Percentiles rank a stretch among this genome's conserved stretches.
Conservation (phyloP, 1,284 basidiomycete genomes). For the Papiliotrema fonsecae region DNA sequence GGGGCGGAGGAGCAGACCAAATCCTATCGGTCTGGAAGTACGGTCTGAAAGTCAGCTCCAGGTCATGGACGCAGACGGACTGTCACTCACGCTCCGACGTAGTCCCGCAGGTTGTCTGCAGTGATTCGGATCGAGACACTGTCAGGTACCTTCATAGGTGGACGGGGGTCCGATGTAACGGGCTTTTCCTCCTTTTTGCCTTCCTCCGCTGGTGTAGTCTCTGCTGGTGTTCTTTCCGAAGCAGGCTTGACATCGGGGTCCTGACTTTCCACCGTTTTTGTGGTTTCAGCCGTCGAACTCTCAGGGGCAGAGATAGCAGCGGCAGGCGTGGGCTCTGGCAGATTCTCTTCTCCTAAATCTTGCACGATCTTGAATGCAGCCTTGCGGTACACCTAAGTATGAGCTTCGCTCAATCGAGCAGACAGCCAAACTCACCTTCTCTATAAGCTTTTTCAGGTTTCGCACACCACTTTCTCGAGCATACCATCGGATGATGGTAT, state of each 20-base stretch:
- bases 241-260: conserved; percentile 47
- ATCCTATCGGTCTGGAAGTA: conserved; percentile 93
- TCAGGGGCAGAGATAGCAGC: too few relatives aligned
- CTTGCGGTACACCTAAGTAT: conserved; percentile 98
- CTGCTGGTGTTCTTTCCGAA: conserved; percentile 43
- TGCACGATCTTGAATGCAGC: conserved; percentile 88
- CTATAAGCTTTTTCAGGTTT: conserved; percentile 91
- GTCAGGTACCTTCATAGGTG: conserved; percentile 77
- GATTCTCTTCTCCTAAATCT: conserved; percentile 80
- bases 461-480: conserved; percentile 94
- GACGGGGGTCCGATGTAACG: conserved; percentile 65
- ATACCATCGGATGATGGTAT: conserved; percentile 91
- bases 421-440: conserved; percentile 60
- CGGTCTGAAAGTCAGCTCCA: conserved; percentile 47
- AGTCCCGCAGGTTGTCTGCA: conserved; percentile 85
- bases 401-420: not conserved
- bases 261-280: conserved; percentile 39
- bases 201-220: conserved; percentile 23
- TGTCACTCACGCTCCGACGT: conserved; percentile 69
- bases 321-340: conserved; percentile 60
- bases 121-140: conserved; percentile 76
- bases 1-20: conserved; percentile 74
- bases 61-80: not conserved
- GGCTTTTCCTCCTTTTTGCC: conserved; percentile 20
- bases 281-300: conserved; percentile 10